Evolutionary conservation across 257 asterid species (phyloP).

Genomic region (Solanum megistacrolobum): DNA sequence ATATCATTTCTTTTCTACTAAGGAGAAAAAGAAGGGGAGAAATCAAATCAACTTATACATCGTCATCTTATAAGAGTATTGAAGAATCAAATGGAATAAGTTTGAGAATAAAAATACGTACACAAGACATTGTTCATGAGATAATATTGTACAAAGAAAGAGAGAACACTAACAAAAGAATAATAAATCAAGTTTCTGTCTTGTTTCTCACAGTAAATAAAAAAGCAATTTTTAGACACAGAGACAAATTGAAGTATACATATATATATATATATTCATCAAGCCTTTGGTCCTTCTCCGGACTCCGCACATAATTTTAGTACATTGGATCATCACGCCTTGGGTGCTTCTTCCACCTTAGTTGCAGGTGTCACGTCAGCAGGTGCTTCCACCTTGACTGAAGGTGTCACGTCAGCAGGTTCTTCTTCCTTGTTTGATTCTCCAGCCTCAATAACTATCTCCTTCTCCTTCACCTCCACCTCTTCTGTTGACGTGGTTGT

Average conservation of each 20-base stretch:
- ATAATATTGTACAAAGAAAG: background rate
- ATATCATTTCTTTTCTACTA: background rate
- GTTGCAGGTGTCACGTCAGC: conserved; percentile 3
- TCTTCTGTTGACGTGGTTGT: conserved; percentile 4
- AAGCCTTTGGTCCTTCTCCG: too few species aligned
- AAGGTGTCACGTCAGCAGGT: conserved; percentile 8
- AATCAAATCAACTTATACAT: background rate
- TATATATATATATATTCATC: background rate
- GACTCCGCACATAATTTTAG: background rate
- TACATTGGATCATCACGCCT: background rate
- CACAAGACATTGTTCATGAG: background rate
- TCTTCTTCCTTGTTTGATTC: conserved; percentile 26
- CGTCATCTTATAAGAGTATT: background rate
- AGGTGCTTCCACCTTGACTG: conserved; percentile 21
- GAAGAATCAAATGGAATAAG: background rate
- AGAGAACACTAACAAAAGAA: conserved; percentile 12
- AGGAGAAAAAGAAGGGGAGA: background rate
- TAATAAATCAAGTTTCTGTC: conserved; percentile 11
- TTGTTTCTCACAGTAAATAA: background rate
- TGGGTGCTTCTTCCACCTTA: conserved; percentile 32
- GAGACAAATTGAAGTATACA: background rate
- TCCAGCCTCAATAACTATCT: conserved; percentile 26
- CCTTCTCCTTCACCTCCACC: conserved; percentile 37
- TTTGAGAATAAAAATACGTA: background rate
- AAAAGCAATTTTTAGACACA: background rate